phyloP scores from a whole-genome alignment of 345 rosid species.

The Psidium guajava region DNA sequence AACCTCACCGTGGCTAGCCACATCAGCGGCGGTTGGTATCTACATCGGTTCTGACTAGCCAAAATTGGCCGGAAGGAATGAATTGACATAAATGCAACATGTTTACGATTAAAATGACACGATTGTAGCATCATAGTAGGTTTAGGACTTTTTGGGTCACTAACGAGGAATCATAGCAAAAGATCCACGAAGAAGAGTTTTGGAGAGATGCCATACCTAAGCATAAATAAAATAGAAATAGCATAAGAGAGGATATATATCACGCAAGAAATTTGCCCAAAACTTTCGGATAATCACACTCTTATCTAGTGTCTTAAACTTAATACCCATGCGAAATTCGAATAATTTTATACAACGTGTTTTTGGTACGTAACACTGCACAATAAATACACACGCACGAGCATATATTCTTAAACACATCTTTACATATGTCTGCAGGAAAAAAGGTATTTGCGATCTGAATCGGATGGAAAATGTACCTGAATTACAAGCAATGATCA shows the following conservation, averaged over 20 bases:
- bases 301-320: neutral
- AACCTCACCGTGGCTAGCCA: too few species aligned
- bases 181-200: neutral
- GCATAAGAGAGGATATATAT: neutral
- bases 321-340: neutral
- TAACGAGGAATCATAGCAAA: neutral
- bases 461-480: neutral
- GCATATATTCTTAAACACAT: neutral
- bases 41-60: too few species aligned
- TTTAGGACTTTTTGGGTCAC: too few species aligned
- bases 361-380: too few species aligned
- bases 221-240: neutral
- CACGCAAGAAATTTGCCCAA: neutral
- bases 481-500: too few species aligned
- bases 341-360: neutral
- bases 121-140: too few species aligned
- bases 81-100: too few species aligned
- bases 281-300: neutral
- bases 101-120: too few species aligned
- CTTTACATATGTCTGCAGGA: neutral
- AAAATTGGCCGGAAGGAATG: too few species aligned
- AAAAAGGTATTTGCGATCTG: neutral
- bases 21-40: too few species aligned
- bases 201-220: neutral
- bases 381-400: neutral